Base-by-base conservation (phyloP, 2,329 filamentous ascomycete genomes). In the Apiospora marii region DNA sequence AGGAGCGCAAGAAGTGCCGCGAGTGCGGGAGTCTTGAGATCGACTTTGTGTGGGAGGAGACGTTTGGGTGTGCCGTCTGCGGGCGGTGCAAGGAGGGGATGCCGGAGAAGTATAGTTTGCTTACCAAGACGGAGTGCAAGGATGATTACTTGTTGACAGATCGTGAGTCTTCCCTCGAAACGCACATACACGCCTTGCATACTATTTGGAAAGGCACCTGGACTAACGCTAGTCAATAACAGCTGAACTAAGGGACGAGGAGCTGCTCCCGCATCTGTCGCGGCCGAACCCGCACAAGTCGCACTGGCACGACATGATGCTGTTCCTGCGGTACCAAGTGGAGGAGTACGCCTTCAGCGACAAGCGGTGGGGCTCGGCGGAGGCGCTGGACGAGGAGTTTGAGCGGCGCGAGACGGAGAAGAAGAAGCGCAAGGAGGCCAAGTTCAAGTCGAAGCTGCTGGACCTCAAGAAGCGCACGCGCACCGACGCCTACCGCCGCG, bases 291-390 rank as follows among this genome's bases (percentile, higher is more conserved):
- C 96, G 0, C 96, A 98, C 84, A 98, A 98, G 81, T 91, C 93
- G 0, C 95, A 95, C 73, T 99, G 95, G 94, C 95, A 98, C 82
- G 94, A 97, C 85, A 99, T 99, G 96, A 98, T 98, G 92, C 89
- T 99, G 2, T 99, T 96, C 81, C 87, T 99, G 30, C 92, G 96
- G 0, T 97, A 91, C 74, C 96, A 99, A 80, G 94, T 99, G 2
- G 96, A 99, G 80, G 94, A 95, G 72, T 98, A 98, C 80, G 96
- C 96, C 0, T 92, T 98, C 78, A 90, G 85, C 0, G 58, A 64
- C 34, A 91, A 90, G 75, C 98, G 98, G 84, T 99, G 96, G 96
- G 96, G 96, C 0, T 94, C 92, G 0, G 84, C 93, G 0, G 95
- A 96, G 79, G 93, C 92, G 0, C 84, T 98, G 5, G 96, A 98